Conservation (phyloP, 2,329 filamentous ascomycete species). For the Metarhizium humberi region DNA sequence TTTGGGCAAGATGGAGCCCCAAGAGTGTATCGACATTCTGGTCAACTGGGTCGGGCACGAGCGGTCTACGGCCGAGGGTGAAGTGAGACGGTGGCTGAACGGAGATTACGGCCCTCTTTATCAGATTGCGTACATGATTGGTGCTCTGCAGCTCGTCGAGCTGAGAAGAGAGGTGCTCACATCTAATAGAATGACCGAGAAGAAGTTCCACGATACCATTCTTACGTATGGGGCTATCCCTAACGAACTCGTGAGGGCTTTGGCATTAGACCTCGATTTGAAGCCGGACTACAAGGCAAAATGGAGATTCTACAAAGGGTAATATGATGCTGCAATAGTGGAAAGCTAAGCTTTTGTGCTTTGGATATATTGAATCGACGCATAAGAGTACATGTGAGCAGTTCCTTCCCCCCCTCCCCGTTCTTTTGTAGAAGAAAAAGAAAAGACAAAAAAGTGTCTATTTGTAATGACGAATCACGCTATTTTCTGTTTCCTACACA, state of each 20-base stretch:
- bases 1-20: conserved; percentile 41
- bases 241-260: conserved; percentile 41
- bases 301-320: conserved; percentile 39
- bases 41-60: conserved; percentile 50
- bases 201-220: conserved; percentile 45
- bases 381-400: too few species aligned
- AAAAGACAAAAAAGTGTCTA: too few species aligned
- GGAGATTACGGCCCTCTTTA: conserved; percentile 49
- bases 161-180: conserved; percentile 38
- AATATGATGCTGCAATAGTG: neutral
- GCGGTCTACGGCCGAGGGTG: conserved; percentile 48
- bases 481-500: neutral
- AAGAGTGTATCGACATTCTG: conserved; percentile 47
- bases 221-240: conserved; percentile 43
- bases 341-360: neutral
- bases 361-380: too few species aligned
- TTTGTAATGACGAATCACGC: too few species aligned
- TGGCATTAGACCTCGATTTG: conserved; percentile 33
- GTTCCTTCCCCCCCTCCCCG: too few species aligned
- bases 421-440: too few species aligned
- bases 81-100: conserved; percentile 46
- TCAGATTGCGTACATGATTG: conserved; percentile 51
- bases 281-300: conserved; percentile 31
- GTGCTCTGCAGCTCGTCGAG: conserved; percentile 44
- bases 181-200: conserved; percentile 31